Percentiles rank a stretch among this genome's conserved stretches.
Evolutionary conservation across 805 yeast genomes (phyloP).

Genomic region (Metschnikowia corniflorae): DNA sequence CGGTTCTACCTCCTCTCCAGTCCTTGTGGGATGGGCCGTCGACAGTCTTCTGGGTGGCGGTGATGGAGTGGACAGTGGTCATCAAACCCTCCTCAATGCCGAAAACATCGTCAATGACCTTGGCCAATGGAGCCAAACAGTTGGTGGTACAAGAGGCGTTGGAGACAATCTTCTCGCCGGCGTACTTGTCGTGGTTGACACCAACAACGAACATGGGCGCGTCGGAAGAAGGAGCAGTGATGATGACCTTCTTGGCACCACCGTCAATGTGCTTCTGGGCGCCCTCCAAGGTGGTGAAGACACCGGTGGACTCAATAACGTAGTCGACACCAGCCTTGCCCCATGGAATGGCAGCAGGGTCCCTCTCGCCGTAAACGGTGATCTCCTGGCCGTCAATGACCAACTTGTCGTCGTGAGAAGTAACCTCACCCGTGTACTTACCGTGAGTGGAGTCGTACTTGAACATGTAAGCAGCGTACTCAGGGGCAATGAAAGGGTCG

Average conservation of each 20-base stretch:
- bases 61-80: slow-evolving; percentile 95
- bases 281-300: slow-evolving; percentile 78
- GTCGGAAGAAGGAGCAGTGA: slow-evolving; percentile 90
- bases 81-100: slow-evolving; percentile 90
- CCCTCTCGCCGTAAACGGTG: slow-evolving; percentile 72
- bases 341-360: slow-evolving; percentile 89
- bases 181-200: slow-evolving; percentile 78
- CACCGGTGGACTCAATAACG: slow-evolving; percentile 94
- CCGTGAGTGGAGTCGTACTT: slow-evolving; percentile 95
- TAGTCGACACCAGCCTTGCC: slow-evolving; percentile 75
- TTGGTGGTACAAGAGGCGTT: slow-evolving; percentile 96
- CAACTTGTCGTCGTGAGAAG: slow-evolving; percentile 52
- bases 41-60: slow-evolving; percentile 94
- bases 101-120: slow-evolving; percentile 79
- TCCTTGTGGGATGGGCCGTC: slow-evolving; percentile 97
- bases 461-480: slow-evolving; percentile 93
- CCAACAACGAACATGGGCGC: slow-evolving; percentile 96
- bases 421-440: slow-evolving; percentile 71
- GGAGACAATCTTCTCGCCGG: slow-evolving; percentile 74
- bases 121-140: slow-evolving; percentile 93
- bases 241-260: slow-evolving; percentile 93
- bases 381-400: slow-evolving; percentile 68
- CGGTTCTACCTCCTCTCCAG: slow-evolving; percentile 98
- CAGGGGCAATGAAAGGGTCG: slow-evolving; percentile 87
- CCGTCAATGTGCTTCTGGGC: slow-evolving; percentile 82